Base-by-base conservation (phyloP, 495 filamentous ascomycete species). In the Aspergillus leporis region DNA sequence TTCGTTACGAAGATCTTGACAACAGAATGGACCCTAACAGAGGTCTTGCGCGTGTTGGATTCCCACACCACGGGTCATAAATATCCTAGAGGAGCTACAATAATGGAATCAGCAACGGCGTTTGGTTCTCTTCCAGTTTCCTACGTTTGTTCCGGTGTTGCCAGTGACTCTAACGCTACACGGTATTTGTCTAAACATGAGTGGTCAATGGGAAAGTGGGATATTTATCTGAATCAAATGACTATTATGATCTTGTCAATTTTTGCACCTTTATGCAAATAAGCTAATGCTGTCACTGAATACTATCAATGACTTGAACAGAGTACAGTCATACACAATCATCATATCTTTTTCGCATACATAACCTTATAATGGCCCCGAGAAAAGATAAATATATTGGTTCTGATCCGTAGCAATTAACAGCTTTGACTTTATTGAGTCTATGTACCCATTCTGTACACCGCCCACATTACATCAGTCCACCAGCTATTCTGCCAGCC, bases 1-100 rank as follows among this genome's bases (percentile, higher is more conserved):
- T 96, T 19, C 80, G 90, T 61, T 94, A 93, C 61, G 86, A 87
- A 57, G 86, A 92, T 67, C 74, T 95, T 59, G 90, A 94, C 63
- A 81, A 81, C 67, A 77, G 73, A 49, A 65, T 80, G 59, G 77
- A 80, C 46, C 71, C 74, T 45, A 74, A 72, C 50, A 69, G 77
- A 21, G 66, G 58, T 10, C 55, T 76, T 32, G 61, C 62, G 31
- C 74, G 75, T 28, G 69, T 71, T 41, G 74, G 70, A 43, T 71
- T 73, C 34, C 61, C 74, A n/a, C 70, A 68, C 49, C 74, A 75
- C 40, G 68, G 71, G 61, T 78, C 77, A 76, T 80, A 66, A 78
- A 53, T 54, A 55, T 55, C 51, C 46, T 45, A 46, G 19, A 63
- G 40, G 48, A 53, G 57, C 40, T 66, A 49, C 59, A 59, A 54